phyloP scores from a whole-genome alignment of 208 protist species.

The Blechomonas ayalai region DNA sequence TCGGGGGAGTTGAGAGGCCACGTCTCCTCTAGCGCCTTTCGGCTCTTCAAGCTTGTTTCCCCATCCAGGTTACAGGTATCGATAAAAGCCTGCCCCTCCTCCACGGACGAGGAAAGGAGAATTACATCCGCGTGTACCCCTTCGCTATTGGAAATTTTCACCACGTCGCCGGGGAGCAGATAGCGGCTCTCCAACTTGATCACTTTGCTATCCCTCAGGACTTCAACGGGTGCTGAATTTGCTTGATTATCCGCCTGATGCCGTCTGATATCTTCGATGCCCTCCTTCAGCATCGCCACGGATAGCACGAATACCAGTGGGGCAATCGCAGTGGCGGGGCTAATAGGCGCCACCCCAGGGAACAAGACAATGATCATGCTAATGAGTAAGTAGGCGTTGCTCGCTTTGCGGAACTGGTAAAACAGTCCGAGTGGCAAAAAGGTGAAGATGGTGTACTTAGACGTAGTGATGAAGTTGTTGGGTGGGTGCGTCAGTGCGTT shows the following conservation, averaged over 20 bases:
- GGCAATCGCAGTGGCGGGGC: slow-evolving; percentile 80
- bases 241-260: slow-evolving; percentile 70
- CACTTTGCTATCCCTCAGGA: slow-evolving; percentile 44
- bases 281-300: slow-evolving; percentile 88
- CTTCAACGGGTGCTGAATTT: slow-evolving; percentile 58
- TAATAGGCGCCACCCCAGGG: slow-evolving; percentile 85
- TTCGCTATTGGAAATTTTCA: slow-evolving; percentile 68
- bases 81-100: slow-evolving; percentile 83
- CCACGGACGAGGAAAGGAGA: slow-evolving; percentile 56
- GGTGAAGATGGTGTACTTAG: slow-evolving; percentile 88
- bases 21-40: slow-evolving; percentile 66
- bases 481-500: slow-evolving; percentile 66
- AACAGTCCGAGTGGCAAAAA: slow-evolving; percentile 93
- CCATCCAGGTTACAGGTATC: slow-evolving; percentile 92
- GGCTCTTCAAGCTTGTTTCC: slow-evolving; percentile 82
- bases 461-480: slow-evolving; percentile 89
- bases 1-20: slow-evolving; percentile 35
- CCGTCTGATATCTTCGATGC: slow-evolving; percentile 81
- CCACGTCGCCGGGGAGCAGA: slow-evolving; percentile 73
- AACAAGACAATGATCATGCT: slow-evolving; percentile 90
- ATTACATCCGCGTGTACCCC: slow-evolving; percentile 87
- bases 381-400: slow-evolving; percentile 95
- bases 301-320: slow-evolving; percentile 89
- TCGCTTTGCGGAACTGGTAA: slow-evolving; percentile 89
- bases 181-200: slow-evolving; percentile 42